Evolutionary conservation across 2,329 filamentous ascomycete species (phyloP).

Genomic region (Nothopassalora personata): DNA sequence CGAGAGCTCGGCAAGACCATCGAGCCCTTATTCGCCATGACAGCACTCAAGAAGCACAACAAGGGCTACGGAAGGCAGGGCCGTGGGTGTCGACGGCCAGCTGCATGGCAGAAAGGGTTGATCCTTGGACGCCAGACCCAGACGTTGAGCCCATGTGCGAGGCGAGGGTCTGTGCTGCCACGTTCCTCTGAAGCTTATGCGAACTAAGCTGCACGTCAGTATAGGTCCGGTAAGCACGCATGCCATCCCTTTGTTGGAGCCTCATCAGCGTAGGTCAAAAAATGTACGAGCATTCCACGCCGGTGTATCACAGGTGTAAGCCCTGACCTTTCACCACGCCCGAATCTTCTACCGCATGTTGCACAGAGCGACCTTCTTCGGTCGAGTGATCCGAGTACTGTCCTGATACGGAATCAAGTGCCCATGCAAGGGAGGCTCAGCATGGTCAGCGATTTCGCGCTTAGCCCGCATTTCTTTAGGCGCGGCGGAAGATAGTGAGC

Average conservation of each 20-base stretch:
- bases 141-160: slow-evolving; percentile 1
- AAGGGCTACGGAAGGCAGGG: slow-evolving; percentile 12
- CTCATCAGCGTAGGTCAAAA: not conserved
- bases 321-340: slow-evolving; percentile 1
- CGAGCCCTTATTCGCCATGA: slow-evolving; percentile 7
- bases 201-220: not conserved
- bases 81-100: slow-evolving; percentile 9
- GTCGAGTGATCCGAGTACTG: not conserved
- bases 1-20: slow-evolving; percentile 11
- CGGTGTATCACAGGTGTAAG: slow-evolving; percentile 3
- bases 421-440: not conserved
- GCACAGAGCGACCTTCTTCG: not conserved
- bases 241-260: not conserved
- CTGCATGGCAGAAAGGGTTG: slow-evolving; percentile 1
- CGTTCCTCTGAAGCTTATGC: not conserved
- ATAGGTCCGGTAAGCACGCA: not conserved
- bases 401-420: not conserved
- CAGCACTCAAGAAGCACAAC: slow-evolving; percentile 9
- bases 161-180: not conserved
- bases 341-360: not conserved
- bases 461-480: not conserved
- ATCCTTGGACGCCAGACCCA: not conserved
- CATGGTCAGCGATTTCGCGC: not conserved
- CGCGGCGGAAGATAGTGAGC: not conserved
- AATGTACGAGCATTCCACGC: not conserved